A percentile compares a stretch with the other conserved stretches of the same genome.
phyloP scores from a whole-genome alignment of 352 stramenopile genomes.

The Elongisporangium prolatum region DNA sequence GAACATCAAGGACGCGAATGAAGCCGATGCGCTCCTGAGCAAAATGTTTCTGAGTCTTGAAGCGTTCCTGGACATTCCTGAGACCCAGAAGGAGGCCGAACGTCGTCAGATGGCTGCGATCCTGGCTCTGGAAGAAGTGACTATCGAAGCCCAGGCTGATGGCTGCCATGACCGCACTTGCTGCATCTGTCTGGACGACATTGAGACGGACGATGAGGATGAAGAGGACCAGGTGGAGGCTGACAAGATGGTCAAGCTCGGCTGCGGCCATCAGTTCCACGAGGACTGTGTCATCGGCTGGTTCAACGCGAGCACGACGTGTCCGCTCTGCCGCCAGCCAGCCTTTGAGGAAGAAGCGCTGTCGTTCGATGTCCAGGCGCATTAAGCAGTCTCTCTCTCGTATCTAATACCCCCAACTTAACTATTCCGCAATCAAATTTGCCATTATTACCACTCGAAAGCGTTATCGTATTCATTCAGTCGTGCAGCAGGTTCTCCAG shows the following conservation, averaged over 20 bases:
- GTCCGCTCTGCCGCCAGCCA: slow-evolving; percentile 51
- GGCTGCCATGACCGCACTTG: slow-evolving; percentile 26
- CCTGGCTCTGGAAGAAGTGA: slow-evolving; percentile 48
- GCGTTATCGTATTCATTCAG: slow-evolving; percentile 6
- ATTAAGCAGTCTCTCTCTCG: slow-evolving; percentile 15
- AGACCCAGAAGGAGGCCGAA: slow-evolving; percentile 47
- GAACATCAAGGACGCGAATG: slow-evolving; percentile 10
- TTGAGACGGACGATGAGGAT: slow-evolving; percentile 22
- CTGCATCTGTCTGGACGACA: slow-evolving; percentile 50
- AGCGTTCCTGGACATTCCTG: slow-evolving; percentile 44
- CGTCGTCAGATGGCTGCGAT: slow-evolving; percentile 39
- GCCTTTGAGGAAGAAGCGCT: slow-evolving; percentile 28
- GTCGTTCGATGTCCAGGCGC: slow-evolving; percentile 33
- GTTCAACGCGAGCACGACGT: slow-evolving; percentile 68
- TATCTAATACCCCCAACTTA: slow-evolving; percentile 1
- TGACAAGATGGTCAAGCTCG: slow-evolving; percentile 49
- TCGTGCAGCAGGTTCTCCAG: slow-evolving; percentile 45
- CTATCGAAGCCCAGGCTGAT: slow-evolving; percentile 3
- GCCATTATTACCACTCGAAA: neutral
- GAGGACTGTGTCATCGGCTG: slow-evolving; percentile 77
- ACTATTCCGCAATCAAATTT: slow-evolving; percentile 12
- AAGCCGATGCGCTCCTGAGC: slow-evolving; percentile 15
- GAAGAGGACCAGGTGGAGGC: slow-evolving; percentile 16
- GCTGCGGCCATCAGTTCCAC: slow-evolving; percentile 66
- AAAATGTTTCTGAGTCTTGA: slow-evolving; percentile 34